phyloP scores from a whole-genome alignment of 495 filamentous ascomycete genomes.

The Daldinia loculata region DNA sequence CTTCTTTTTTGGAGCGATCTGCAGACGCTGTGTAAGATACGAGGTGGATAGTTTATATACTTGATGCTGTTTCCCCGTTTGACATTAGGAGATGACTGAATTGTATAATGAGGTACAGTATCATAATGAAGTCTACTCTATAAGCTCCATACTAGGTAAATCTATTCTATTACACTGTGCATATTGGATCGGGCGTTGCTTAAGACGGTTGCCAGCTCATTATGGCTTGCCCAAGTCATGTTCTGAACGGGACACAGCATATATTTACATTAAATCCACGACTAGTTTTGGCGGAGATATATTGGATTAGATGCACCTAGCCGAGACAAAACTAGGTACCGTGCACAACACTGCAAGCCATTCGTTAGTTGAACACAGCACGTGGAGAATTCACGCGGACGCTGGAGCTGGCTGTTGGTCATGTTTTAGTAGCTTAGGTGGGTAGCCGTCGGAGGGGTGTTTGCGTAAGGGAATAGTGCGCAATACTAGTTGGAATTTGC shows the following conservation, averaged over 20 bases:
- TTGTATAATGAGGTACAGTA: not conserved
- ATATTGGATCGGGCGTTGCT: not conserved
- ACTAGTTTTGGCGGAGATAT: slow-evolving; percentile 1
- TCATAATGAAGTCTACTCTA: not conserved
- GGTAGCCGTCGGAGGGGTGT: slow-evolving; percentile 11
- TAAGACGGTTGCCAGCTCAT: slow-evolving; percentile 19
- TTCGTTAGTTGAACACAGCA: slow-evolving; percentile 23
- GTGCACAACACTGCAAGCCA: slow-evolving; percentile 19
- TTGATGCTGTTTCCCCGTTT: not conserved
- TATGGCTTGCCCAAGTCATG: not conserved
- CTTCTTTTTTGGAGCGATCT: not conserved
- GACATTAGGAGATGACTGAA: not conserved
- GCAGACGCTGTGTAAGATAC: not conserved
- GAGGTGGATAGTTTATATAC: not conserved
- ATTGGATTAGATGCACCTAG: slow-evolving; percentile 16
- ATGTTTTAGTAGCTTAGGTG: slow-evolving; percentile 6
- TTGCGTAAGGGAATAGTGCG: not conserved
- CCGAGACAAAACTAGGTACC: slow-evolving; percentile 25
- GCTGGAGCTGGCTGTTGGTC: not conserved
- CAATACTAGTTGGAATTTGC: not conserved
- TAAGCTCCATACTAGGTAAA: not conserved
- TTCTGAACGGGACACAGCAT: slow-evolving; percentile 28
- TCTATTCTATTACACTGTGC: not conserved
- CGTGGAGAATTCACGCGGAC: slow-evolving; percentile 26
- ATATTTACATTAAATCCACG: slow-evolving; percentile 9